Evolutionary conservation across 2,329 filamentous ascomycete genomes (phyloP).

Genomic region (Fusarium redolens): DNA sequence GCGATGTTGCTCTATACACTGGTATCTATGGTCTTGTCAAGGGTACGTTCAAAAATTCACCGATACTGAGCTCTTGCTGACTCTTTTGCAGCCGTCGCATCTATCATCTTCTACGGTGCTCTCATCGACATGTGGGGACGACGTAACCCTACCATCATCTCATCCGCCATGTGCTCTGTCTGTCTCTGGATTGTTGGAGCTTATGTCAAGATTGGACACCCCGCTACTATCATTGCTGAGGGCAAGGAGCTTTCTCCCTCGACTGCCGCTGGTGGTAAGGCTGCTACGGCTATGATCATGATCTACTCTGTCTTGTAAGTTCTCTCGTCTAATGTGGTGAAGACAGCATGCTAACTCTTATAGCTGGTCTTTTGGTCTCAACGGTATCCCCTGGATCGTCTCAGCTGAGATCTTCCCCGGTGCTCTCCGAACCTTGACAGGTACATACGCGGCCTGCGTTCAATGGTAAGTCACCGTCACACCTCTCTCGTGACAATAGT

Average conservation of each 20-base stretch:
- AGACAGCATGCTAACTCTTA: neutral
- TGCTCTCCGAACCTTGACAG: conserved; percentile 55
- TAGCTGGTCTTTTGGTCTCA: conserved; percentile 58
- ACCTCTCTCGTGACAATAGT: rapidly evolving
- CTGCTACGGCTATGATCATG: conserved; percentile 66
- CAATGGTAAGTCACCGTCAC: conserved; percentile 47
- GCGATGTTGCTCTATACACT: conserved; percentile 58
- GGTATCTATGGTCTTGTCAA: conserved; percentile 63
- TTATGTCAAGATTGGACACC: conserved; percentile 64
- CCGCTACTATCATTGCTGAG: conserved; percentile 56
- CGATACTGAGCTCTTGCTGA: neutral
- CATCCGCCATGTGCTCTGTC: conserved; percentile 59
- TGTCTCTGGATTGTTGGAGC: conserved; percentile 64
- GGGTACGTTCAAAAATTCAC: conserved; percentile 8
- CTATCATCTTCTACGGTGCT: conserved; percentile 55
- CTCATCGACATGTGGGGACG: conserved; percentile 56
- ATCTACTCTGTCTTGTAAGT: conserved; percentile 64
- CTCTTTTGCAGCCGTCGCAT: conserved; percentile 48
- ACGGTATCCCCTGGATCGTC: conserved; percentile 60
- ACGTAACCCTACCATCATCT: conserved; percentile 57
- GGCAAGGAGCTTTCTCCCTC: conserved; percentile 56
- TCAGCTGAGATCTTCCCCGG: conserved; percentile 59
- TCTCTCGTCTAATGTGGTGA: rapidly evolving
- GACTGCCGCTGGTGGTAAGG: conserved; percentile 59
- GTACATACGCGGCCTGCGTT: conserved; percentile 54